Base-by-base conservation (phyloP, 768 basidiomycete species). In the Amyloporia xantha region DNA sequence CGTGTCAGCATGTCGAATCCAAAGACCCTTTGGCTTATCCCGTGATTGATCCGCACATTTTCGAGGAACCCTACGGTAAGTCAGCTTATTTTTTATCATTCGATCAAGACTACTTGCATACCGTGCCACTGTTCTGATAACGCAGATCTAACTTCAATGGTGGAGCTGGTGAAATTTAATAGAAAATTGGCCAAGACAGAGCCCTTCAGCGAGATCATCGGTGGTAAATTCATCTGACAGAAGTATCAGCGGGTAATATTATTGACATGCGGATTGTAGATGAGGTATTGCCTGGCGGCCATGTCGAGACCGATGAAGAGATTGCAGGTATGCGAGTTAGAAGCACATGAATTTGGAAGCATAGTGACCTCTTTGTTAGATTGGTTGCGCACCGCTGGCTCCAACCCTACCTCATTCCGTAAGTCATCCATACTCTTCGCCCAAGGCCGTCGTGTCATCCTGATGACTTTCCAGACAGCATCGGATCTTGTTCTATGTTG, bases 241-340 rank as follows among this genome's bases (percentile, higher is more conserved):
- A n/a, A 7, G 39, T 9, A 37, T 11, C 23, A n/a, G n/a, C 21
- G 12, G 20, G n/a, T 24, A 11, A 24, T 4, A 21, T 15, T 30
- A 33, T 25, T 21, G 17, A 10, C 19, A 15, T 27, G 17, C 10
- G 12, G 9, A 43, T 35, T 45, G 30, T 53, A 3, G 54, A 52
- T 33, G 67, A 66, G 53, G 41, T 64, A 19, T 58, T 49, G 24
- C 66, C 69, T 13, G 67, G 67, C 2, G 58, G 55, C 5, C 58
- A 54, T 1, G 56, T 64, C 3, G 44, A 52, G 41, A 58, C 62
- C 2, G 68, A 69, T 33, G 62, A 61, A 35, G 49, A 66, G 30
- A 50, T 62, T 6, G 37, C 37, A 20, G 50, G 57, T 51, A 17
- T 21, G 50, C 20, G 1, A 36, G 5, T 19, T 15, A 12, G 12